A percentile compares a stretch with the other conserved stretches of the same genome.
Conservation (phyloP, 179 eudicot species). For the Spinacia oleracea region DNA sequence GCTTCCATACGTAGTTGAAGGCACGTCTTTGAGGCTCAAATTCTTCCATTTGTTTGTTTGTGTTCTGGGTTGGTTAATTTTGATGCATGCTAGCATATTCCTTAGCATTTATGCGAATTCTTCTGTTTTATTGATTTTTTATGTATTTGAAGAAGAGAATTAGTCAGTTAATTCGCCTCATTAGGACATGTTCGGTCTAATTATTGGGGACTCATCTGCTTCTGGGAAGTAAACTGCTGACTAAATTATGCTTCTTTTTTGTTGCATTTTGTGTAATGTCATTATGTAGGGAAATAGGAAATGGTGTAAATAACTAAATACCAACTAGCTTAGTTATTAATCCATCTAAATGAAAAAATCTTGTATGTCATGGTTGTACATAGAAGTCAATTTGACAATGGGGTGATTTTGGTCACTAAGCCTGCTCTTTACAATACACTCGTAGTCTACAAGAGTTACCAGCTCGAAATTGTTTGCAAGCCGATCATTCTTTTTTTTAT, state of each 20-base stretch:
- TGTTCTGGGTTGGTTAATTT: background rate
- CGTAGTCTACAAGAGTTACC: no score
- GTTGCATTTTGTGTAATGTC: background rate
- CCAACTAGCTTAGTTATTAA: background rate
- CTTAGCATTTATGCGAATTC: background rate
- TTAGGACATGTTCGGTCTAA: conserved; percentile 1
- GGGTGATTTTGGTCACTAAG: no score
- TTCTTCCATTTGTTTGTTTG: no score
- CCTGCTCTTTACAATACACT: no score
- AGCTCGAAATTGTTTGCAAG: no score
- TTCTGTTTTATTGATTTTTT: background rate
- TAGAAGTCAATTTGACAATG: no score
- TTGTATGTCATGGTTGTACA: no score
- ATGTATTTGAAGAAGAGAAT: conserved; percentile 14
- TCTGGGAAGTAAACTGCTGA: background rate
- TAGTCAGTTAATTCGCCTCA: conserved; percentile 18
- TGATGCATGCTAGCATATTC: background rate
- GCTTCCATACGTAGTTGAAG: background rate
- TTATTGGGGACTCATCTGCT: background rate
- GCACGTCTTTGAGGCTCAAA: conserved; percentile 15
- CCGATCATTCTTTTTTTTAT: no score
- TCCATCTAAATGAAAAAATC: no score
- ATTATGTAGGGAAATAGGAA: background rate
- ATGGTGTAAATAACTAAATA: no score
- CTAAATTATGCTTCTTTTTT: background rate